phyloP scores from a whole-genome alignment of 495 filamentous ascomycete genomes.

The Polyplosphaeria fusca region DNA sequence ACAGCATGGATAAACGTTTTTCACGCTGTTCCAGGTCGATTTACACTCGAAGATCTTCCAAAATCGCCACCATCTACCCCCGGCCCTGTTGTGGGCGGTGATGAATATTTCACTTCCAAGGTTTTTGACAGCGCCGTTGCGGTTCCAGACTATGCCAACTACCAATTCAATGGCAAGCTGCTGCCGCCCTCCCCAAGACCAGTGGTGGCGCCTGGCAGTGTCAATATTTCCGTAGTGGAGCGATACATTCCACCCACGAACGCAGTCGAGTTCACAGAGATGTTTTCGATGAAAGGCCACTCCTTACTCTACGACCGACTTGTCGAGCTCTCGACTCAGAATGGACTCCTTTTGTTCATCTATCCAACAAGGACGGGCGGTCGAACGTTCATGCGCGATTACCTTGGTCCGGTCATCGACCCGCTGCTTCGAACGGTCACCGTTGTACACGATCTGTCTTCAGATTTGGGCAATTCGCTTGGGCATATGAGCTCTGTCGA shows the following conservation, averaged over 20 bases:
- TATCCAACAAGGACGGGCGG: slow-evolving; percentile 66
- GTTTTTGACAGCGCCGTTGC: slow-evolving; percentile 59
- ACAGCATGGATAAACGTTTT: slow-evolving; percentile 60
- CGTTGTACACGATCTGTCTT: slow-evolving; percentile 60
- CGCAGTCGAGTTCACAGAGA: slow-evolving; percentile 56
- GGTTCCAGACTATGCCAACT: slow-evolving; percentile 51
- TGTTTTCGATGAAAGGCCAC: slow-evolving; percentile 55
- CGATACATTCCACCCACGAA: slow-evolving; percentile 68
- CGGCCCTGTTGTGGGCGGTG: slow-evolving; percentile 47
- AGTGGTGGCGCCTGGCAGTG: slow-evolving; percentile 61
- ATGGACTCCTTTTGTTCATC: slow-evolving; percentile 63
- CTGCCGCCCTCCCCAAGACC: slow-evolving; percentile 51
- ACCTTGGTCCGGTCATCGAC: slow-evolving; percentile 65
- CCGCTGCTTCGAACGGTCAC: slow-evolving; percentile 64
- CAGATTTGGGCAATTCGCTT: slow-evolving; percentile 57
- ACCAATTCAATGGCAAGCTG: slow-evolving; percentile 44
- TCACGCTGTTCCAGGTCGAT: slow-evolving; percentile 61
- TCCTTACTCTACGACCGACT: slow-evolving; percentile 68
- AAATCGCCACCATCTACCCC: slow-evolving; percentile 60
- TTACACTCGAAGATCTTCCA: slow-evolving; percentile 60
- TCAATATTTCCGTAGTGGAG: slow-evolving; percentile 65
- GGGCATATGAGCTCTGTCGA: slow-evolving; percentile 58
- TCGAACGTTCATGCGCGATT: slow-evolving; percentile 60
- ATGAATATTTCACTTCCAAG: slow-evolving; percentile 54
- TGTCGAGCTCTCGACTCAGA: slow-evolving; percentile 57